A percentile compares a stretch with the other conserved stretches of the same genome.
Evolutionary conservation across 73 alveolate genomes (phyloP).

Genomic region (Chromera velia): DNA sequence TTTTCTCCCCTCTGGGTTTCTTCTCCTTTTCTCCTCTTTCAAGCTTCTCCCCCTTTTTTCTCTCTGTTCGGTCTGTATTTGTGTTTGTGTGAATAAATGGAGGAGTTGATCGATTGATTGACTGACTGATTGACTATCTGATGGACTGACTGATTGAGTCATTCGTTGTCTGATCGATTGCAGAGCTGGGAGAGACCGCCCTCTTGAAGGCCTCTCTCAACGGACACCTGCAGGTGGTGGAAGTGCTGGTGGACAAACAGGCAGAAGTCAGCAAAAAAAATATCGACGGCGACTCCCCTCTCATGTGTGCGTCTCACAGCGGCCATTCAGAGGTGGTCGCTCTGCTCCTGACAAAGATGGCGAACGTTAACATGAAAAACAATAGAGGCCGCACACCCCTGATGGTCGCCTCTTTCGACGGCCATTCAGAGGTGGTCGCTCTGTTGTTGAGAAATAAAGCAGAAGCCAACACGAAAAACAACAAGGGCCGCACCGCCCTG

Average conservation of each 20-base stretch:
- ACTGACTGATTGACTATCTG: no score
- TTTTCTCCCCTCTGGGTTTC: no score
- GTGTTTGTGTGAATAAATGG: no score
- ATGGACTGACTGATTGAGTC: no score
- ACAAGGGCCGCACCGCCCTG: background rate
- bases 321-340: background rate
- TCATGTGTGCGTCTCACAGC: background rate
- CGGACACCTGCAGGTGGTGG: background rate
- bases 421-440: background rate
- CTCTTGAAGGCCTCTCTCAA: background rate
- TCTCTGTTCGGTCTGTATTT: no score
- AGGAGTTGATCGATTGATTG: no score
- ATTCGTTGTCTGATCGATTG: no score
- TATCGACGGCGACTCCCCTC: constrained; percentile 1
- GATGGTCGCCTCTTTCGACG: background rate
- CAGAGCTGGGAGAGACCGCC: constrained; percentile 2
- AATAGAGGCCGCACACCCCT: background rate
- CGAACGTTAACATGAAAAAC: no score
- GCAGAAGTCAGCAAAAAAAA: no score
- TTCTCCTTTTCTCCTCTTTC: no score
- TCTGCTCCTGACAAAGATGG: background rate
- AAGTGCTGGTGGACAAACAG: constrained; percentile 3
- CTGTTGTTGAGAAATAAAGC: background rate
- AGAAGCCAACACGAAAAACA: background rate
- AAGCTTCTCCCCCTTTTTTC: no score